Percentiles rank a stretch among this genome's conserved stretches.
phyloP scores from a whole-genome alignment of 2,329 filamentous ascomycete species.

The Cercospora zeae-maydis region DNA sequence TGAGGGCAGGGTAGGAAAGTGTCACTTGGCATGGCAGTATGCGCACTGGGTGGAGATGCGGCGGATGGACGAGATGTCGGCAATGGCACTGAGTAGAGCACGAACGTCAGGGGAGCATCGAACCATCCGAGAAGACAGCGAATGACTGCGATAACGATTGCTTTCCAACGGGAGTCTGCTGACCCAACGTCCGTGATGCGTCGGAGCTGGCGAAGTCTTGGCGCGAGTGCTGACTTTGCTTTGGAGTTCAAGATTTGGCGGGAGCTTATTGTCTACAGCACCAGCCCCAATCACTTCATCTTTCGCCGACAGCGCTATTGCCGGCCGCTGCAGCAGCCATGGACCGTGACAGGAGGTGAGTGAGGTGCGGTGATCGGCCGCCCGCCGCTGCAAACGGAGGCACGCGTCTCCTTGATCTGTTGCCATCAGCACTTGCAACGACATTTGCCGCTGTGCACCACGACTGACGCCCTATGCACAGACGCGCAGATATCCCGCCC shows the following conservation, averaged over 20 bases:
- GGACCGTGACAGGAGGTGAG: conserved; percentile 46
- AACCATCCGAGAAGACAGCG: neutral
- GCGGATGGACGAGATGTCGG: neutral
- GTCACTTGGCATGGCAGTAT: neutral
- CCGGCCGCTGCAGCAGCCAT: conserved; percentile 16
- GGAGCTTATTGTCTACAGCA: neutral
- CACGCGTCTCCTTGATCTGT: neutral
- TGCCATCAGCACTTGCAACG: neutral
- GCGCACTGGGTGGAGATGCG: neutral
- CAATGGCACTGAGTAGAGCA: neutral
- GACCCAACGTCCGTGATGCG: neutral
- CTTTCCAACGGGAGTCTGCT: neutral
- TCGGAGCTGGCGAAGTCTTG: neutral
- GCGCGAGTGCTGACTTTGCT: conserved; percentile 1
- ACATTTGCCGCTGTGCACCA: neutral
- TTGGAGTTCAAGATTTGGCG: neutral
- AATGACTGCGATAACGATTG: neutral
- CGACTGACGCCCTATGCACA: conserved; percentile 15
- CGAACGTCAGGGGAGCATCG: neutral
- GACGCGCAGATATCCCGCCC: conserved; percentile 30
- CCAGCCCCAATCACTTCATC: neutral
- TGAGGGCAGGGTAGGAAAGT: neutral
- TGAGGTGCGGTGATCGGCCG: conserved; percentile 12
- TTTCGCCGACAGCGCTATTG: neutral
- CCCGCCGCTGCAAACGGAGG: neutral